These are phyloP conservation scores for Plasmopara viticola DNA, from an alignment of 352 stramenopile genomes.

Conservation along the genomic window DNA sequence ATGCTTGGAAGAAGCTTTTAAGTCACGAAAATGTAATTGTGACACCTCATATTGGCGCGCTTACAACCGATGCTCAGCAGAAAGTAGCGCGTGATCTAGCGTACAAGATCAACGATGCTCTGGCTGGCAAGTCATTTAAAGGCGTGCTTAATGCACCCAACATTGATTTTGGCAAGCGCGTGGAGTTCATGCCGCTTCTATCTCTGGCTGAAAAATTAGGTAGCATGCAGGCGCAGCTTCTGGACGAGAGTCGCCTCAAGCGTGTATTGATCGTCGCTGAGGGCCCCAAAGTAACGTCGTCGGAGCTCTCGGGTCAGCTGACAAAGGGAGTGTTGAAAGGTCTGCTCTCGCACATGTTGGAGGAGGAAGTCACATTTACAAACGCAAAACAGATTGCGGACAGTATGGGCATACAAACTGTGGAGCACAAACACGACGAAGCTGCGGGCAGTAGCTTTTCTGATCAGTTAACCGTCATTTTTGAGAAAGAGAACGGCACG, in stretches of 20 bases:
- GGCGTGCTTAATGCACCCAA: constrained; percentile 95
- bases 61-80: constrained; percentile 92
- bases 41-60: constrained; percentile 93
- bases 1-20: constrained; percentile 72
- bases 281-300: constrained; percentile 73
- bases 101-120: constrained; percentile 88
- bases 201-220: constrained; percentile 90
- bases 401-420: constrained; percentile 83
- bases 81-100: constrained; percentile 88
- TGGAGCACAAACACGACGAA: constrained; percentile 88
- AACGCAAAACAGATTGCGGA: constrained; percentile 85
- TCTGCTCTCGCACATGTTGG: constrained; percentile 84
- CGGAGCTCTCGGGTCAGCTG: constrained; percentile 73
- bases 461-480: constrained; percentile 89
- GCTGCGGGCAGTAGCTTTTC: constrained; percentile 67
- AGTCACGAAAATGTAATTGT: constrained; percentile 88
- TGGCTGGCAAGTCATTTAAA: constrained; percentile 88
- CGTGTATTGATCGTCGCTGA: constrained; percentile 75
- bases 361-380: constrained; percentile 88
- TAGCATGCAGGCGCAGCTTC: constrained; percentile 78
- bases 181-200: constrained; percentile 80
- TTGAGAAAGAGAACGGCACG: constrained; percentile 84
- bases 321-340: constrained; percentile 89
- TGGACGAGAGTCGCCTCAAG: constrained; percentile 63
- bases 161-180: constrained; percentile 80